These are phyloP conservation scores for Clavispora phyllophila DNA, from an alignment of 805 yeast species.

Conservation along the genomic window DNA sequence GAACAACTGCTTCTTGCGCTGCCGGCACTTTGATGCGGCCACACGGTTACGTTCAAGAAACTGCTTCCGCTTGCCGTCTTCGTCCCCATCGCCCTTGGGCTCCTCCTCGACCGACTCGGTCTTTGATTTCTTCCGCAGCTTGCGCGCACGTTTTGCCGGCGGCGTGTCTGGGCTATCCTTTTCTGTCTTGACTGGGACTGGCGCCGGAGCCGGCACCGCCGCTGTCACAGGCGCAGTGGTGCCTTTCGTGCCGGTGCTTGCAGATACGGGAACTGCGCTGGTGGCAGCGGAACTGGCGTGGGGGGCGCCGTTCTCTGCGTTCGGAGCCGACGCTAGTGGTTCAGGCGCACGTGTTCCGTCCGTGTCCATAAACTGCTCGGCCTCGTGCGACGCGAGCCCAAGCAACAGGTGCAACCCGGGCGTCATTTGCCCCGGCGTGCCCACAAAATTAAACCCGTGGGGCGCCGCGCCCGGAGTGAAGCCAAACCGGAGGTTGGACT, in stretches of 20 bases:
- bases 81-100: conserved; percentile 7
- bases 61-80: conserved; percentile 54
- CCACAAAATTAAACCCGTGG: conserved; percentile 28
- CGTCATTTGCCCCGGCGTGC: conserved; percentile 44
- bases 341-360: not conserved
- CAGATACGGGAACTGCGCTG: too few species aligned
- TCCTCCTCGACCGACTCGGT: not conserved
- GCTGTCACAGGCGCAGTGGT: not conserved
- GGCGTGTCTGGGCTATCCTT: not conserved
- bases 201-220: not conserved
- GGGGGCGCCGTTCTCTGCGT: not conserved
- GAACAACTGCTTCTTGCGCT: conserved; percentile 85
- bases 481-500: conserved; percentile 66
- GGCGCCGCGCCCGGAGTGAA: conserved; percentile 53
- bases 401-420: conserved; percentile 43
- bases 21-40: conserved; percentile 94
- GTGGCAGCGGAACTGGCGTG: too few species aligned
- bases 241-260: too few species aligned
- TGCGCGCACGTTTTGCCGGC: not conserved
- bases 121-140: not conserved
- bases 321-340: not conserved
- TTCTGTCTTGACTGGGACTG: not conserved
- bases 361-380: not conserved
- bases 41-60: conserved; percentile 87
- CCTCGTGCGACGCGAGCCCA: conserved; percentile 21